phyloP scores from a whole-genome alignment of 768 basidiomycete species.

The Chalciporus pseudorubinellus region DNA sequence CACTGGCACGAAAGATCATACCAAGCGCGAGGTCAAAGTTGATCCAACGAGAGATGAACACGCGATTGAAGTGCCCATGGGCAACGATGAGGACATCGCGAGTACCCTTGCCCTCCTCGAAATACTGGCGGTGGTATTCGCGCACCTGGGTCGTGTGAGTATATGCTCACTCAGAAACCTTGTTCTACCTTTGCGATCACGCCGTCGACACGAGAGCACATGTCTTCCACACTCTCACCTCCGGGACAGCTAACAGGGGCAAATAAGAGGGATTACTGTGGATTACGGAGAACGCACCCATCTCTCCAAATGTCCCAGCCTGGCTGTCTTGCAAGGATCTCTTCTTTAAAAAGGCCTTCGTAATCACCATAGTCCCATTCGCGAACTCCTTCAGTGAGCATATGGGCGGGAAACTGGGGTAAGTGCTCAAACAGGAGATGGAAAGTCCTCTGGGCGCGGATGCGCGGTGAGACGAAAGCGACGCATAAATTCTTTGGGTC shows the following conservation, averaged over 20 bases:
- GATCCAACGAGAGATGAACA: conserved; percentile 82
- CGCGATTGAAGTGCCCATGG: conserved; percentile 80
- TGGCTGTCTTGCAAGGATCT: conserved; percentile 62
- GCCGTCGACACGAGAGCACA: conserved; percentile 74
- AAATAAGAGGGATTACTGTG: not conserved
- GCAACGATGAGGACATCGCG: conserved; percentile 88
- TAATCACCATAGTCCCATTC: conserved; percentile 96
- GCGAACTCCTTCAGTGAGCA: conserved; percentile 61
- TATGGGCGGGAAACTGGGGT: conserved; percentile 46
- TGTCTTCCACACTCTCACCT: conserved; percentile 80
- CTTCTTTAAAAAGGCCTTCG: conserved; percentile 77
- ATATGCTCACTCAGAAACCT: not conserved
- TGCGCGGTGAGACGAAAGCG: conserved; percentile 82
- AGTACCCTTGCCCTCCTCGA: conserved; percentile 61
- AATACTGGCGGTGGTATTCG: conserved; percentile 67
- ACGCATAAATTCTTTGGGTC: conserved; percentile 76
- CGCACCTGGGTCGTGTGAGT: conserved; percentile 48
- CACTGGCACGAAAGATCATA: conserved; percentile 24
- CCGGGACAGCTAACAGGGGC: conserved; percentile 65
- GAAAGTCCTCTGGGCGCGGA: conserved; percentile 83
- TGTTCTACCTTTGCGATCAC: conserved; percentile 65
- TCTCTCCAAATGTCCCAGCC: conserved; percentile 85
- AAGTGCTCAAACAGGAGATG: conserved; percentile 67
- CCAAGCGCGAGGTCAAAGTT: conserved; percentile 59
- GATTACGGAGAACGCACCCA: conserved; percentile 46